Evolutionary conservation across 345 rosid genomes (phyloP), one percentile per base, ranked within the genome.

Genomic region (Corchorus capsularis): DNA sequence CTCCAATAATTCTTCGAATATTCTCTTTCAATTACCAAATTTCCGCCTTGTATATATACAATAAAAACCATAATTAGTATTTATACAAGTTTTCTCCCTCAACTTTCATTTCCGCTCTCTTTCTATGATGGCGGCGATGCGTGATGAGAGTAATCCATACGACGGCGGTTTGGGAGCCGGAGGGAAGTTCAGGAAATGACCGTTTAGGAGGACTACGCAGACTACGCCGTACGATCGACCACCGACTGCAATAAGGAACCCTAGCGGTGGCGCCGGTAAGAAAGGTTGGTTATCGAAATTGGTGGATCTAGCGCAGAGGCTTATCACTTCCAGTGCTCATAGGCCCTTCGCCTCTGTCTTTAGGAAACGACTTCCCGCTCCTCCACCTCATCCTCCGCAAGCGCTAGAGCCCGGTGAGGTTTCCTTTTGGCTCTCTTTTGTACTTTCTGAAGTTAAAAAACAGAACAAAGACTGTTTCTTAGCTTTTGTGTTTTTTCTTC

Each of bases 241-340:
- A 13, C 73, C 85, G 19, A 75, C 86, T 57, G 79, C 89, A 5
- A 62, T 79, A 45, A 79, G 91, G 71, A 89, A 86, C 79, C 49
- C 91, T 53, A 70, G 75, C 82, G 52, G 73, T 74, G 73, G 73
- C 16, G 49, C 79, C 76, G 70, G 76, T 68, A 32, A 57, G 53
- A 80, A 85, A 72, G 90, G 96, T 5, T 96, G 98, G 99, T 49
- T 96, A 37, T 85, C 97, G 78, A 96, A 88, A 85, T 62, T 96
- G 75, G 90, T 96, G 80, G 95, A 93, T 90, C 99, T 97, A 72
- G 97, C 98, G 11, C 98, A 91, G 76, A 75, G 89, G 73, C 88
- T 96, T 64, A 86, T 96, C 69, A 66, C 90, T 52, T 84, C 90
- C n/a, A 77, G 96, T 67, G 99, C 99, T 67, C 88, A 91, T 62